Evolutionary conservation across 768 basidiomycete species (phyloP).

Genomic region (Gloeophyllum trabeum): DNA sequence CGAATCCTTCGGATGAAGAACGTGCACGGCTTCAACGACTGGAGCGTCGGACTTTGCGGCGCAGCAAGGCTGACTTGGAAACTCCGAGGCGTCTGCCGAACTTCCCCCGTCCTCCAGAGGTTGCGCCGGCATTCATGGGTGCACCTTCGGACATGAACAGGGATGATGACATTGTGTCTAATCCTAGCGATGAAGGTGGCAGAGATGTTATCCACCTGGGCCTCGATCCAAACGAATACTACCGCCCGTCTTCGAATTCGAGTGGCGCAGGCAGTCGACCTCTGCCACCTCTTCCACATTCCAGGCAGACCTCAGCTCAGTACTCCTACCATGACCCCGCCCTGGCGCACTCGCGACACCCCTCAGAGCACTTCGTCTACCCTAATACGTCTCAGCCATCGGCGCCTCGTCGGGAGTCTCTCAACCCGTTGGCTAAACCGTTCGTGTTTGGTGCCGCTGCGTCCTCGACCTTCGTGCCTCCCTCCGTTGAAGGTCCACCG

Average conservation of each 20-base stretch:
- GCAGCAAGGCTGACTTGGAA: conserved; percentile 36
- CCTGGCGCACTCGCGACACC: conserved; percentile 47
- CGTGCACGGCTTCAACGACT: conserved; percentile 58
- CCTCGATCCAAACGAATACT: conserved; percentile 13
- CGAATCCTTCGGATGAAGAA: conserved; percentile 87
- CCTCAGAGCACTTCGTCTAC: conserved; percentile 25
- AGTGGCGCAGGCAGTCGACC: conserved; percentile 32
- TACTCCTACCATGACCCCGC: conserved; percentile 52
- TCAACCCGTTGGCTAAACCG: conserved; percentile 77
- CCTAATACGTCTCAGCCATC: conserved; percentile 8
- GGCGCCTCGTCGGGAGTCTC: conserved; percentile 18
- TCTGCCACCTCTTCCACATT: conserved; percentile 53
- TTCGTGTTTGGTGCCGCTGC: conserved; percentile 54
- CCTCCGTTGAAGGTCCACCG: neutral
- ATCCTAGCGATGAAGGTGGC: conserved; percentile 85
- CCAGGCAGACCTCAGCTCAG: conserved; percentile 49
- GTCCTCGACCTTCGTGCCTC: conserved; percentile 12
- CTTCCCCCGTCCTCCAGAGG: conserved; percentile 69
- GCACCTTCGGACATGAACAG: conserved; percentile 12
- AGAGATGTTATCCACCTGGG: too few species aligned
- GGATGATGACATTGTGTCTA: conserved; percentile 68
- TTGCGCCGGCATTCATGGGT: conserved; percentile 24
- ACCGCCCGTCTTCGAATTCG: conserved; percentile 32
- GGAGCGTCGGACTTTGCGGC: conserved; percentile 47
- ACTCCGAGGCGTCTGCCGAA: conserved; percentile 64